Percentiles rank a stretch among this genome's conserved stretches.
phyloP scores from a whole-genome alignment of 2,329 filamentous ascomycete genomes.

The Beauveria australis region DNA sequence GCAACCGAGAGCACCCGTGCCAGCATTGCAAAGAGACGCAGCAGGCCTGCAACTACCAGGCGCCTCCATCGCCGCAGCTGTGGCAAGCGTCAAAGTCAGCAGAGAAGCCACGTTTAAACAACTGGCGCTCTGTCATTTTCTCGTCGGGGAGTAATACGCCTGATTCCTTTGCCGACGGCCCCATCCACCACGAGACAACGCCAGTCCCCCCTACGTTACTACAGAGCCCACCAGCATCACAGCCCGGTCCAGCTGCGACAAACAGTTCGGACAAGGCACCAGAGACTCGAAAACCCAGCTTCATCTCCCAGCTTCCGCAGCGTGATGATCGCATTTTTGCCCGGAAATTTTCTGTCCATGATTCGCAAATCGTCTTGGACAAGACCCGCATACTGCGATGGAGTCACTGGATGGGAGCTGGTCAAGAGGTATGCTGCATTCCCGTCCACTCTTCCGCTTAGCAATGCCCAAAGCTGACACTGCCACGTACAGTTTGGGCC shows the following conservation, averaged over 20 bases:
- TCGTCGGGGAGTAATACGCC: neutral
- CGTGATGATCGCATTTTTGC: neutral
- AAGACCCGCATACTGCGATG: constrained; percentile 27
- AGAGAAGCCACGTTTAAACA: neutral
- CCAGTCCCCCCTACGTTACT: neutral
- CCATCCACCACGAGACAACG: neutral
- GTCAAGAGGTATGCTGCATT: constrained; percentile 21
- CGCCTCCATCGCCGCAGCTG: neutral
- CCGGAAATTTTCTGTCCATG: constrained; percentile 12
- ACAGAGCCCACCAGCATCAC: neutral
- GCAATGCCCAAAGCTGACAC: neutral
- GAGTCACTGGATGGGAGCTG: constrained; percentile 24
- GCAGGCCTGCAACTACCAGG: constrained; percentile 24
- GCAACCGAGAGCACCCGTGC: constrained; percentile 34
- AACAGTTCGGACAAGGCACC: neutral
- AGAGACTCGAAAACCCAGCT: neutral
- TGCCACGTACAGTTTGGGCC: constrained; percentile 18
- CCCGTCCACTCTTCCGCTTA: neutral
- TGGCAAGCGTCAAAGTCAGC: neutral
- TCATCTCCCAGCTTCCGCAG: neutral
- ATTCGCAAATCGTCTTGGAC: constrained; percentile 24
- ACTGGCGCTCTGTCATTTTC: constrained; percentile 5
- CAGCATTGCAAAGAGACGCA: constrained; percentile 26
- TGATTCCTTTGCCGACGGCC: neutral
- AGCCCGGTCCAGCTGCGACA: neutral